Percentiles rank a stretch among this genome's conserved stretches.
Conservation (phyloP, 306 rosid species). For the Gleditsia sinensis region DNA sequence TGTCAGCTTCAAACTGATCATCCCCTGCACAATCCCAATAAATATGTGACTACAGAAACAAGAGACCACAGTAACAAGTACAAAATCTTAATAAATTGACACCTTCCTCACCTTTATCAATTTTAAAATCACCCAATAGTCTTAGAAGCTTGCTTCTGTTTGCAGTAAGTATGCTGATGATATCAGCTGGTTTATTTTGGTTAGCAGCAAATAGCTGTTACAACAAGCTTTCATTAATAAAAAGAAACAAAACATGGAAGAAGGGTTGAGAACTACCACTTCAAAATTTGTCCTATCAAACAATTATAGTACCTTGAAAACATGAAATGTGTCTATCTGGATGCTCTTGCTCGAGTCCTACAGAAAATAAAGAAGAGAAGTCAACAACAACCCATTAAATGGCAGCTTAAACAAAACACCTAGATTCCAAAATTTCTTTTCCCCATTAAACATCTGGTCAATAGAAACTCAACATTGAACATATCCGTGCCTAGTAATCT, state of each 20-base stretch:
- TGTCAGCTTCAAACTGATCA: constrained; percentile 92
- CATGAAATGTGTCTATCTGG: constrained; percentile 91
- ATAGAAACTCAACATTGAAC: constrained; percentile 20
- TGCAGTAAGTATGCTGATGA: constrained; percentile 69
- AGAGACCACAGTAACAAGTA: constrained; percentile 16
- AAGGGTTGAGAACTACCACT: constrained; percentile 7
- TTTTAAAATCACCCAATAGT: constrained; percentile 82
- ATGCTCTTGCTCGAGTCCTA: constrained; percentile 98
- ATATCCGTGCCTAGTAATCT: background rate
- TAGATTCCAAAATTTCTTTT: background rate
- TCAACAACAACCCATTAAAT: constrained; percentile 18
- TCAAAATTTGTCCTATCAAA: constrained; percentile 1
- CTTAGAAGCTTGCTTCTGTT: constrained; percentile 85
- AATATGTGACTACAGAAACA: constrained; percentile 12
- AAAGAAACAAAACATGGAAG: constrained; percentile 1
- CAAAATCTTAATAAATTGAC: constrained; percentile 4
- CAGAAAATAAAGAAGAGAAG: constrained; percentile 18
- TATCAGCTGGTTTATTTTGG: constrained; percentile 83
- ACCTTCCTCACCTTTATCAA: constrained; percentile 64
- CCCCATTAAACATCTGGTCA: constrained; percentile 1
- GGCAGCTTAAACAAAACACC: constrained; percentile 3
- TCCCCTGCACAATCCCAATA: constrained; percentile 63
- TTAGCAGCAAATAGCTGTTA: constrained; percentile 85
- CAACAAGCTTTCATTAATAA: constrained; percentile 21
- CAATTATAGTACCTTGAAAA: constrained; percentile 69